Percentiles rank a stretch among this genome's conserved stretches.
phyloP scores from a whole-genome alignment of 2,329 filamentous ascomycete genomes.

The Beauveria varroae region DNA sequence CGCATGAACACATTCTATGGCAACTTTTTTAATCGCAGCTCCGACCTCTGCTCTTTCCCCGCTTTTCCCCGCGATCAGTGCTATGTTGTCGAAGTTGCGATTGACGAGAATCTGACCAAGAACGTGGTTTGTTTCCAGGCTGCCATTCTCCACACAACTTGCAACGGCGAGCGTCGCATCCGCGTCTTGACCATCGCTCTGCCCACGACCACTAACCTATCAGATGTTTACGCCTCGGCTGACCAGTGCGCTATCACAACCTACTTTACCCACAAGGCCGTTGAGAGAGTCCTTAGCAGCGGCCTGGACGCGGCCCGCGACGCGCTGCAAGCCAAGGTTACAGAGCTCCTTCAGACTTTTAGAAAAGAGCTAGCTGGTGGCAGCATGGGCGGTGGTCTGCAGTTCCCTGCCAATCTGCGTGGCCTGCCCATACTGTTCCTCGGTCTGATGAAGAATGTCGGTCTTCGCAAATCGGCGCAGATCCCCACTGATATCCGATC shows the following conservation, averaged over 20 bases:
- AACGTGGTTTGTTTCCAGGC: conserved; percentile 89
- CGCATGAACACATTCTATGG: conserved; percentile 98
- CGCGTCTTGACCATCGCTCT: conserved; percentile 88
- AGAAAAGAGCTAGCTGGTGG: conserved; percentile 94
- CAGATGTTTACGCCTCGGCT: conserved; percentile 88
- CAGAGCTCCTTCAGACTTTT: conserved; percentile 90
- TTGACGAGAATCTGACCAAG: conserved; percentile 89
- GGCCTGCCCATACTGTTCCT: conserved; percentile 86
- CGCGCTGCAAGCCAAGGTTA: conserved; percentile 81
- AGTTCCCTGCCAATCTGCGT: conserved; percentile 88
- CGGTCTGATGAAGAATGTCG: conserved; percentile 92
- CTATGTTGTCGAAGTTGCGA: conserved; percentile 96
- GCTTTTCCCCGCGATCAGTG: conserved; percentile 96
- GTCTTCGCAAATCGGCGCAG: conserved; percentile 83
- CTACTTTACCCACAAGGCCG: conserved; percentile 96
- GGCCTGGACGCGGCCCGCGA: conserved; percentile 88
- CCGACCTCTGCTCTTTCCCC: conserved; percentile 94
- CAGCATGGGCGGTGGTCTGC: conserved; percentile 89
- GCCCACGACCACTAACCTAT: conserved; percentile 83
- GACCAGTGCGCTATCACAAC: conserved; percentile 90
- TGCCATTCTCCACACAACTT: conserved; percentile 93
- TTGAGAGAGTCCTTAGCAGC: conserved; percentile 77
- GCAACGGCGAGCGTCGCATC: conserved; percentile 93
- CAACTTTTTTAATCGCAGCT: conserved; percentile 98
- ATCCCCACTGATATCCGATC: conserved; percentile 92